Evolutionary conservation across 495 filamentous ascomycete genomes (phyloP).

Genomic region (Tuber brumale): DNA sequence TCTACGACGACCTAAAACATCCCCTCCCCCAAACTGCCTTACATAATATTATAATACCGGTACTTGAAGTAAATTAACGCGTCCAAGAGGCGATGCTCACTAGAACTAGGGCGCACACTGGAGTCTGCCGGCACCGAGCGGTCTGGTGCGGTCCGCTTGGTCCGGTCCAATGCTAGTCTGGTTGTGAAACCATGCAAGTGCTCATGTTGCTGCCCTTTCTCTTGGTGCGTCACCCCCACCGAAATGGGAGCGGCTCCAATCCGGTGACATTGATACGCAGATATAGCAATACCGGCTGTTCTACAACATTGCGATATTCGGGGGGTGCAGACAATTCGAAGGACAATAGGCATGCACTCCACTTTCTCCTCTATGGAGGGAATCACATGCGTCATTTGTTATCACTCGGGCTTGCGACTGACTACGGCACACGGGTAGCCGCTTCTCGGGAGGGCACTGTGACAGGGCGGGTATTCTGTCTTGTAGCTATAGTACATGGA

Average conservation of each 20-base stretch:
- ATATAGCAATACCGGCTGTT: not conserved
- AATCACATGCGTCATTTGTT: not conserved
- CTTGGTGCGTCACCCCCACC: no score
- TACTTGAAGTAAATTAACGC: no score
- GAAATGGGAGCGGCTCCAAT: no score
- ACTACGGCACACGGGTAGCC: not conserved
- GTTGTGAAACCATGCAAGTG: not conserved
- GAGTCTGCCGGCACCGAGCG: no score
- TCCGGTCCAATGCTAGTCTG: no score
- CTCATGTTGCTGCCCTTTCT: no score
- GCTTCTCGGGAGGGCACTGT: not conserved
- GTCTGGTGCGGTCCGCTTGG: no score
- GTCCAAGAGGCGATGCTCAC: no score
- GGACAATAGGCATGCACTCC: not conserved
- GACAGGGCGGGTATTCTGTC: not conserved
- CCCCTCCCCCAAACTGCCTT: no score
- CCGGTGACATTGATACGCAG: not conserved
- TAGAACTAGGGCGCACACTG: no score
- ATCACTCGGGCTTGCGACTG: not conserved
- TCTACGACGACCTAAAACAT: no score
- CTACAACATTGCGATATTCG: not conserved
- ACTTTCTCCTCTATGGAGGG: not conserved
- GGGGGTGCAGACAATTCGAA: not conserved
- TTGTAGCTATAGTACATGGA: not conserved
- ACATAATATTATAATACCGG: no score